phyloP scores from a whole-genome alignment of 805 yeast genomes.

The Hanseniaspora occidentalis region DNA sequence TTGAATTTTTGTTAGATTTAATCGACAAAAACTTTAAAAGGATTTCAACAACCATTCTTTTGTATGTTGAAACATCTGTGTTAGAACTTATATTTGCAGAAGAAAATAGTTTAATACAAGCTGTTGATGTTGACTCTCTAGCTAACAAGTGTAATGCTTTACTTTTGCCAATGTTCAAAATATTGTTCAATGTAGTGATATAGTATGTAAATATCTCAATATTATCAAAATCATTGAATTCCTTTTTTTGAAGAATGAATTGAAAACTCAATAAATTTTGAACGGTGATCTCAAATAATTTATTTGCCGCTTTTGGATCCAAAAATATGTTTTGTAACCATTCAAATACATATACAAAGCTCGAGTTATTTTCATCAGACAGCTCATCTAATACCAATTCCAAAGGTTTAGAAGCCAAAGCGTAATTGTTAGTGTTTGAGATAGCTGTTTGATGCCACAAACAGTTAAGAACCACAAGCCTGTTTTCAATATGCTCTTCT shows the following conservation, averaged over 20 bases:
- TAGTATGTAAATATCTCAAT: constrained; percentile 51
- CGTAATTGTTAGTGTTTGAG: constrained; percentile 10
- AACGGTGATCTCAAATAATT: constrained; percentile 47
- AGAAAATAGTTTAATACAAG: constrained; percentile 25
- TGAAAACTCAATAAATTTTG: constrained; percentile 37
- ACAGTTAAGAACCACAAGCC: constrained; percentile 44
- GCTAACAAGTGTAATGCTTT: constrained; percentile 36
- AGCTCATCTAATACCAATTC: constrained; percentile 58
- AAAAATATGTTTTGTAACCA: constrained; percentile 30
- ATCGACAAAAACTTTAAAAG: constrained; percentile 33
- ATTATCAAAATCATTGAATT: constrained; percentile 40
- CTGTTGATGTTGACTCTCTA: constrained; percentile 47
- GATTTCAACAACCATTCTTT: constrained; percentile 37
- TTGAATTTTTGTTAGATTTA: constrained; percentile 22
- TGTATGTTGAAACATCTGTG: constrained; percentile 46
- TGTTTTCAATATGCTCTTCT: constrained; percentile 25
- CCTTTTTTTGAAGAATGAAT: constrained; percentile 19
- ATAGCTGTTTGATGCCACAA: constrained; percentile 51
- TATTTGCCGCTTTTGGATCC: constrained; percentile 42
- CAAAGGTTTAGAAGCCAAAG: constrained; percentile 44
- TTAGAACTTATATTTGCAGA: constrained; percentile 20
- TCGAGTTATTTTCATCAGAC: constrained; percentile 29
- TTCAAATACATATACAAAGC: constrained; percentile 30
- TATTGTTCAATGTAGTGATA: constrained; percentile 37
- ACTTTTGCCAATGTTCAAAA: constrained; percentile 35